Base-by-base conservation (phyloP, 1,139 yeast species). In the Geotrichum aggregatum region DNA sequence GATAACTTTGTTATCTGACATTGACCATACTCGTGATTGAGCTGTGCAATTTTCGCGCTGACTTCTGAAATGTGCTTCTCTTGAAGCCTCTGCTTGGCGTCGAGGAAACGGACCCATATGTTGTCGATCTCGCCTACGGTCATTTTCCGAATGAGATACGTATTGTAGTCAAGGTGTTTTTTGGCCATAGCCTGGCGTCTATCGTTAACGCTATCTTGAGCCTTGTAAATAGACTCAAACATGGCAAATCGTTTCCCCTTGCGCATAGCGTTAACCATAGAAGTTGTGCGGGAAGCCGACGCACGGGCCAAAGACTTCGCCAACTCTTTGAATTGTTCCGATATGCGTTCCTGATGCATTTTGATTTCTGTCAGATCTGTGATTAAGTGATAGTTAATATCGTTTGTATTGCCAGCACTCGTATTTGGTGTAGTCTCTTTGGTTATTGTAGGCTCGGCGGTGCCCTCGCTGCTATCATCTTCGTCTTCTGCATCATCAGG, bases 301-400 rank as follows among this genome's bases (percentile, higher is more conserved):
- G 66, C 67, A 11, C 56, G 56, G 13, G 69, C 59, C 26, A 68
- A 56, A 31, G 56, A 54, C 33, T 56, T 57, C 16, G 71, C 66
- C 26, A 67, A 54, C 47, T 59, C 63, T 28, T 58, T 54, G 52
- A 66, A 68, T 49, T 63, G 62, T 19, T 47, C 54, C 6, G 68
- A 66, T 49, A 68, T 59, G 30, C 56, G 54, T 16, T 63, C 63
- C 53, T 67, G 71, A 44, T 62, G 60, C 47, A 41, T 46, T 35
- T 55, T 56, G 19, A 60, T 49, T 18, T 44, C 39, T 1, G 33
- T 16, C 3, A 40, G 40, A 28, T 44, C 47, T 10, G 47, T 28
- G 3, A 44, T 30, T 14, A 34, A 40, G 10, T 44, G 26, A 14
- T 44, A 44, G 31, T 44, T 24, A 13, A 44, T 30, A 8, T 21